Evolutionary conservation across 371 early-diverging fungal species (phyloP).

Genomic region (Rhizopus microsporus): DNA sequence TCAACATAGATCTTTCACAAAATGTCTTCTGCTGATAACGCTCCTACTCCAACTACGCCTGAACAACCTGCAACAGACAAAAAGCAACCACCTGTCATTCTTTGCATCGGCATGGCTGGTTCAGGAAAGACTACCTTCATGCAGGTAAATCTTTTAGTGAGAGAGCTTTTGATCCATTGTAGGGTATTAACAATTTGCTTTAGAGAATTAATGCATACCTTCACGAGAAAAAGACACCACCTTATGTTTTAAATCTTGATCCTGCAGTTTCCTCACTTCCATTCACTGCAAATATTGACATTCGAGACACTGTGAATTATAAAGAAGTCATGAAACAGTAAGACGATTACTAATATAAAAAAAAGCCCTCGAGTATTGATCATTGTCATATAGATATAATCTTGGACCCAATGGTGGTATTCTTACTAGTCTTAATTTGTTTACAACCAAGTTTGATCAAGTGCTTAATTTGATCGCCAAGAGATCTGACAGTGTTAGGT

Average conservation of each 20-base stretch:
- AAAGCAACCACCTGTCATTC: conserved; percentile 76
- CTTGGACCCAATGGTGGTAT: conserved; percentile 99
- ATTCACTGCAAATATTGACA: conserved; percentile 97
- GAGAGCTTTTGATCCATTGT: neutral
- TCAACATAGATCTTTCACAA: neutral
- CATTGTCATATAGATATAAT: conserved; percentile 74
- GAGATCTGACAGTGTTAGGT: conserved; percentile 71
- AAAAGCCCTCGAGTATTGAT: neutral
- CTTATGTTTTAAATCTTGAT: conserved; percentile 97
- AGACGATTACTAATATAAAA: conserved; percentile 16
- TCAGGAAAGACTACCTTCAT: conserved; percentile 98
- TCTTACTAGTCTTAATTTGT: conserved; percentile 95
- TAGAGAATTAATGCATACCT: conserved; percentile 90
- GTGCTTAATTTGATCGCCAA: conserved; percentile 87
- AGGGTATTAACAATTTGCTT: neutral
- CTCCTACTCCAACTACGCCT: neutral
- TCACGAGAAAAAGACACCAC: conserved; percentile 73
- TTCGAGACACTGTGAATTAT: conserved; percentile 98
- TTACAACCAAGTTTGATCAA: conserved; percentile 96
- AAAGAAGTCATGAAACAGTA: conserved; percentile 99
- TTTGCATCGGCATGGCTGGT: conserved; percentile 98
- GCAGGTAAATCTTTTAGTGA: conserved; percentile 68
- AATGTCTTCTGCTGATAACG: neutral
- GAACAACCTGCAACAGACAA: conserved; percentile 12
- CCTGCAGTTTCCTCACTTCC: conserved; percentile 95